Evolutionary conservation across 768 basidiomycete species (phyloP), one percentile per base, ranked within the genome.

Genomic region (Scleroderma bovista): DNA sequence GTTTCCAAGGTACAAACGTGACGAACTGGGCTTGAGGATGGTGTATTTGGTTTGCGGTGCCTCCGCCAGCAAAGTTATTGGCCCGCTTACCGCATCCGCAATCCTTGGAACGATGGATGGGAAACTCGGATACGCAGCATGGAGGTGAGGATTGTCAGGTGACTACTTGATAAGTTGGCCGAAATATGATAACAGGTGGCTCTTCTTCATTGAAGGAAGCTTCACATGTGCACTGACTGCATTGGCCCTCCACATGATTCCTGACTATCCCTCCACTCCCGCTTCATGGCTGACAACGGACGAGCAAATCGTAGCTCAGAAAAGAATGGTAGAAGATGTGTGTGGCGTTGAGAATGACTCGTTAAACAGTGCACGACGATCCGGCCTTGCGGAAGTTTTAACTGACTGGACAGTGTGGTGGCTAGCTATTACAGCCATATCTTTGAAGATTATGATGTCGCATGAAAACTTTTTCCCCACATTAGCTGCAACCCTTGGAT

Each of bases 401-500:
- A 70, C 69, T 29, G 88, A 91, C 61, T 82, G 83, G 84, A 84
- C 81, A 65, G 84, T 90, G 22, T 91, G 87, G 83, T 84, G 77
- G 76, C 70, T 93, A 42, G 75, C 84, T n/a, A 51, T 86, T n/a
- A 74, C 81, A 3, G 63, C 86, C 46, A 77, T 76, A 10, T 76
- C 76, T 51, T 72, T 79, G 63, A 46, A 49, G 36, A 51, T 84
- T 20, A 77, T 82, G 4, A 58, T 86, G 23, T 80, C 78, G 3
- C 88, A 89, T 73, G 84, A 84, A 62, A 81, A 80, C n/a, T 88
- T 80, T 63, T 88, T 89, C 69, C 86, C 83, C 12, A 86, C 87
- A 0, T 68, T 91, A 48, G 79, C 77, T 29, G 76, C 74, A 20
- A 90, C 88, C 9, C 71, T 91, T 64, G 83, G 83, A 7, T 85